These are phyloP conservation scores for Collybiopsis confluens DNA, from an alignment of 768 basidiomycete genomes.

Conservation along the genomic window DNA sequence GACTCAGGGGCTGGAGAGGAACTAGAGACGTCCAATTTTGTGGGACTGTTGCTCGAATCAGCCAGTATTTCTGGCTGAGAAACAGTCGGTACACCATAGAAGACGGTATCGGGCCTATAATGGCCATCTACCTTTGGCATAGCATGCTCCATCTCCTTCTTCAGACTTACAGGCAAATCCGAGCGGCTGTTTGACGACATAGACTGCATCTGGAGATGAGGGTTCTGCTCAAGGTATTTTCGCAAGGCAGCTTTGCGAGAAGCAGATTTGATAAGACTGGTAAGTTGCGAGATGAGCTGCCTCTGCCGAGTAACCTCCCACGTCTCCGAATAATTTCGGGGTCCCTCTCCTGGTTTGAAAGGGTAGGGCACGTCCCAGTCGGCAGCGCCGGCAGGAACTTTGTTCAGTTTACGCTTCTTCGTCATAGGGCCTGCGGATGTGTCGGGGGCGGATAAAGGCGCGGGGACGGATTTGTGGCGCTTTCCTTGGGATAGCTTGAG, in stretches of 20 bases:
- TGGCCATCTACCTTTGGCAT: constrained; percentile 22
- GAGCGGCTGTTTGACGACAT: background rate
- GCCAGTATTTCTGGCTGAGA: constrained; percentile 19
- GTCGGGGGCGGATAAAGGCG: background rate
- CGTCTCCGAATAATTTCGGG: constrained; percentile 53
- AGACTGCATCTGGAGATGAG: constrained; percentile 11
- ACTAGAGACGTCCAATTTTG: background rate
- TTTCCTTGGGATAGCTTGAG: constrained; percentile 51
- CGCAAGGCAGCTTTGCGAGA: constrained; percentile 57
- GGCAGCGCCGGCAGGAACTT: constrained; percentile 73
- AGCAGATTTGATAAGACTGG: constrained; percentile 56
- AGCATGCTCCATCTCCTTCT: constrained; percentile 8
- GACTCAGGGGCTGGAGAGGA: background rate
- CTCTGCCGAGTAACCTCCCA: constrained; percentile 67
- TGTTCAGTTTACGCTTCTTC: constrained; percentile 61
- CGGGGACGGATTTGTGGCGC: background rate
- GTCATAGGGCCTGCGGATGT: constrained; percentile 17
- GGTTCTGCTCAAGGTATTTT: constrained; percentile 33
- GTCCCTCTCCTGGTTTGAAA: constrained; percentile 67
- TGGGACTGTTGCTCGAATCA: background rate
- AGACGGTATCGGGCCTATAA: constrained; percentile 28
- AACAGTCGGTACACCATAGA: constrained; percentile 23
- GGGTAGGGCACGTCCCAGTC: constrained; percentile 87
- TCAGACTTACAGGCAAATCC: background rate
- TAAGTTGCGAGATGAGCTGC: constrained; percentile 57